These are phyloP conservation scores for Euphrasia confusa DNA, from an alignment of 257 asterid species.

Conservation along the genomic window DNA sequence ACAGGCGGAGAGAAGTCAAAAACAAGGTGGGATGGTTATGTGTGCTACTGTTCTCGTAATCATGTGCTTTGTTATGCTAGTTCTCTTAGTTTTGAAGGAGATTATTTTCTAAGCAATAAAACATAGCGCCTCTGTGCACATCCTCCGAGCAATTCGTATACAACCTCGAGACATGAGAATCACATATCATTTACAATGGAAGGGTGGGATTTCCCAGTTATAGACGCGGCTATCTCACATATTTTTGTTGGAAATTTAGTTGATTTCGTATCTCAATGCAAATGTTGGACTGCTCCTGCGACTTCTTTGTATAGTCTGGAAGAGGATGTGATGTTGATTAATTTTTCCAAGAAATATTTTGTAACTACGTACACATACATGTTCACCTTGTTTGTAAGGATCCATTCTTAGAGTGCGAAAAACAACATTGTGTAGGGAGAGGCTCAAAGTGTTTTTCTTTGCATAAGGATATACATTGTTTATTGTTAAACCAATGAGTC, in stretches of 20 bases:
- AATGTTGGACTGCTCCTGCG: constrained; percentile 28
- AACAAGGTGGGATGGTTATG: constrained; percentile 94
- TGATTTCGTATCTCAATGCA: constrained; percentile 12
- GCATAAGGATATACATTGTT: too few relatives aligned
- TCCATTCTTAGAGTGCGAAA: constrained; percentile 21
- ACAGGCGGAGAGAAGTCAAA: constrained; percentile 96
- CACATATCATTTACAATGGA: constrained; percentile 1
- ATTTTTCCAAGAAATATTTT: constrained; percentile 27
- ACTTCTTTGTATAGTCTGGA: constrained; percentile 48
- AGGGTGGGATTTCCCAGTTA: background rate
- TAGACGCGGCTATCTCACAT: constrained; percentile 5
- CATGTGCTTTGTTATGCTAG: constrained; percentile 88
- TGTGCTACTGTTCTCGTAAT: constrained; percentile 81
- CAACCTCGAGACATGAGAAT: constrained; percentile 3
- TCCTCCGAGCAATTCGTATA: constrained; percentile 12
- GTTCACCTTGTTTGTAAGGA: constrained; percentile 17
- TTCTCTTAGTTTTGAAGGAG: constrained; percentile 77
- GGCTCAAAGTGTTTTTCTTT: background rate
- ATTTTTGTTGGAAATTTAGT: constrained; percentile 16
- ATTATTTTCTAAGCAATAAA: constrained; percentile 51
- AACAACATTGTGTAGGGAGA: background rate
- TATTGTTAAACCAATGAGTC: background rate
- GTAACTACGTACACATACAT: constrained; percentile 19
- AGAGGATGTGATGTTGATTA: constrained; percentile 19
- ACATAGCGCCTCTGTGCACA: background rate